Base-by-base conservation (phyloP, 164 flowering plant genomes). In the Stephania cephalantha region DNA sequence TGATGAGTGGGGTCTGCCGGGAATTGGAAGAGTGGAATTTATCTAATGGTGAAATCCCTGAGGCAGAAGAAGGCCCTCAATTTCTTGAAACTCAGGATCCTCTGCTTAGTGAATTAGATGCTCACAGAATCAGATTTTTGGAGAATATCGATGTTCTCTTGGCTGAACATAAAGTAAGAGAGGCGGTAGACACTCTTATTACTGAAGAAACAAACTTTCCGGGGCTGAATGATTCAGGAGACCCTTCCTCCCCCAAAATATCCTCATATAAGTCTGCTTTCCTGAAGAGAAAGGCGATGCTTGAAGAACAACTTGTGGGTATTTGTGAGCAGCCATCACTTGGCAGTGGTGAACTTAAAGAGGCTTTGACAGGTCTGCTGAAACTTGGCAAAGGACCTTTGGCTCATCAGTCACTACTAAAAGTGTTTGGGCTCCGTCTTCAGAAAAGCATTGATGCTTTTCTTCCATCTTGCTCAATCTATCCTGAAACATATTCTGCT, bases 161-260 rank as follows among this genome's bases (percentile, higher is more conserved):
- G 83, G 97, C 94, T 67, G 98, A 95, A 83, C 97, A 87, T 83
- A 89, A 86, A 80, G 79, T 89, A 22, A 93, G 92, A 55, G 96
- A 87, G 82, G 98, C 96, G 67, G 18, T 95, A 50, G 90, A 87
- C 66, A 91, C 88, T 70, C 71, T 95, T 72, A 89, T 86, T 64
- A 85, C 84, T 8, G 91, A 90, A 84, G 96, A 93, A 78, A 88
- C 73, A 85, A 86, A 74, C 72, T 83, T 68, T 69, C 79, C 85
- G 0, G 95, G 90, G 73, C 85, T 93, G 70, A 89, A 84, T 77
- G 83, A 84, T 55, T 42, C 83, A 0, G 88, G 76, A 66, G 91
- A 87, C 74, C 18, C 81, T 81, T 84, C 85, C 61, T 77, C 80
- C n/a, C 69, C 79, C 30, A 92, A 87, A 78, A 77, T 78, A 73